These are phyloP conservation scores for Aspergillus vadensis DNA, from an alignment of 2,329 filamentous ascomycete species.

Conservation along the genomic window DNA sequence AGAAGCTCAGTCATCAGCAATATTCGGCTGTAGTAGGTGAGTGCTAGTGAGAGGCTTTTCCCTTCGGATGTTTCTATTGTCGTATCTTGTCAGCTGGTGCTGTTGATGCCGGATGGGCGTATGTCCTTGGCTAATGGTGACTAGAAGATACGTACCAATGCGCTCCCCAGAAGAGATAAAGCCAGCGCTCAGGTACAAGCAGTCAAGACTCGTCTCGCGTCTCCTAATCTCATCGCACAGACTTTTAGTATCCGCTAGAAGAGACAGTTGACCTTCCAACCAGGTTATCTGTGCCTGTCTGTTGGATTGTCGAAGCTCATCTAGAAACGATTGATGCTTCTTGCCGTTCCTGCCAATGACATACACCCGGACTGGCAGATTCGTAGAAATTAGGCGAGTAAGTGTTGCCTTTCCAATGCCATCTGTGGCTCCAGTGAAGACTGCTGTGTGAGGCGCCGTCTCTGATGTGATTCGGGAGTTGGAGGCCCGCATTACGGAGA, in stretches of 20 bases:
- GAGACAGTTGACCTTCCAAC: constrained; percentile 8
- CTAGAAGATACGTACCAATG: neutral
- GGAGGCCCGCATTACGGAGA: neutral
- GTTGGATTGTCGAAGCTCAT: neutral
- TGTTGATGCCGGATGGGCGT: no score
- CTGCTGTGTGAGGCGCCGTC: neutral
- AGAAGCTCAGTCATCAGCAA: neutral
- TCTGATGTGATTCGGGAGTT: neutral
- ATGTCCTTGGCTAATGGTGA: neutral
- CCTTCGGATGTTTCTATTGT: constrained; percentile 1
- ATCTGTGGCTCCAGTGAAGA: constrained; percentile 5
- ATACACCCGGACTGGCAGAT: neutral
- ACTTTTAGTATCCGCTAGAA: constrained; percentile 1
- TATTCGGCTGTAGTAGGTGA: constrained; percentile 2
- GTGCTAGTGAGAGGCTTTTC: neutral
- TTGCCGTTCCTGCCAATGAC: constrained; percentile 3
- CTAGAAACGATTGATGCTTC: neutral
- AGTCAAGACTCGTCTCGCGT: neutral
- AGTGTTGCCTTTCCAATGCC: constrained; percentile 7
- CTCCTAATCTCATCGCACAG: constrained; percentile 1
- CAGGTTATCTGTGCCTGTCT: constrained; percentile 1
- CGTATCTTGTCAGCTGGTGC: neutral
- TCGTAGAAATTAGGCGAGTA: neutral
- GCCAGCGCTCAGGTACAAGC: neutral
- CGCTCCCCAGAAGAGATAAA: constrained; percentile 2